Evolutionary conservation across 805 yeast species (phyloP), one percentile per base, ranked within the genome.

Genomic region (Wickerhamiella qilinensis): DNA sequence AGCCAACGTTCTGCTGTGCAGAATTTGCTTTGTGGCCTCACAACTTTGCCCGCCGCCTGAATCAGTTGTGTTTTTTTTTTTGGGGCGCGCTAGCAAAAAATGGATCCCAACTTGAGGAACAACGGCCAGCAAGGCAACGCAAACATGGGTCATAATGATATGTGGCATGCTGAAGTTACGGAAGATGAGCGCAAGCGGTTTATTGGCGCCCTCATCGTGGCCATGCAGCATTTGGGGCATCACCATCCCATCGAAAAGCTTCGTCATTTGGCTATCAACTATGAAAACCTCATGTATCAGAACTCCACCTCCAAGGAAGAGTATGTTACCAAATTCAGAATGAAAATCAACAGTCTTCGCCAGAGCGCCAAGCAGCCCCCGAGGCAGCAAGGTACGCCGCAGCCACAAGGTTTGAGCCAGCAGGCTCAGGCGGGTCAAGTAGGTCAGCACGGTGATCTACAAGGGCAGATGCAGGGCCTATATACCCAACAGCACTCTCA

Each of bases 201-300:
- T 38, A 38, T 47, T 1, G 17, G 19, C 11, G 42, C 40, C 11
- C 42, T 50, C 6, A 29, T 49, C 14, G 38, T 33, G n/a, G 42
- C 38, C 8, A 37, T 53, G 38, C 39, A 38, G 16, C 50, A 47
- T 20, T 43, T 53, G 41, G 48, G 50, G 28, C 41, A 46, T 31
- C 37, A 45, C 36, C 48, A 47, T 38, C 54, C 57, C 17, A 50
- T 50, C 34, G 59, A 54, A 22, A 51, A 54, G 30, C 44, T 57
- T 20, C 38, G 53, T 6, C 43, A 34, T 17, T 38, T 54, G 30
- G 64, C 63, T 1, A 56, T 47, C 36, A 48, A 51, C 35, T 53
- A 50, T 38, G 64, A 59, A 35, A 44, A 43, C 22, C 36, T 40
- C 20, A 53, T 55, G 19, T 58, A 46, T 45, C 44, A 39, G 28